Base-by-base conservation (phyloP, 768 basidiomycete genomes). In the Pholiota conissans region DNA sequence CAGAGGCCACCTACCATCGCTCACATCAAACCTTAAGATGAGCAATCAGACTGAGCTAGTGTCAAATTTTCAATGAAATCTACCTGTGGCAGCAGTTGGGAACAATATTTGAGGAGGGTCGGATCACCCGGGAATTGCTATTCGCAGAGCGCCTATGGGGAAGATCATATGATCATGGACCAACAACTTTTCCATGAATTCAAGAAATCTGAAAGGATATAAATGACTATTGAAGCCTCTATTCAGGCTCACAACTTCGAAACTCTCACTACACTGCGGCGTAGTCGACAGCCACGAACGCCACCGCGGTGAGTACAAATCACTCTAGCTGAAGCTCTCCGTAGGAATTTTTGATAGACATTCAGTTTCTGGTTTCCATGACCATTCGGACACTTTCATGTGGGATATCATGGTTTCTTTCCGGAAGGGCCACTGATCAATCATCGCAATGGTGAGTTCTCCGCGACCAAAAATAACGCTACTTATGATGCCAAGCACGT, bases 341-440 rank as follows among this genome's bases (percentile, higher is more conserved):
- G 34, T 29, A 48, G 18, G 37, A 35, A 39, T 57, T 40, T 56
- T 52, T 53, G 63, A 61, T 59, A 45, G 60, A 49, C 28, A 49
- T 56, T 40, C 8, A 24, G 29, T n/a, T 48, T 55, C 52, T 48
- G 55, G 53, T 64, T 61, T 61, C 63, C 63, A 64, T 64, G 60
- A 56, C 55, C 58, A 47, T 59, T 56, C 55, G 60, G 47, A 52
- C 63, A 50, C 56, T 22, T 58, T 59, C 60, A 57, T 52, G 58
- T 56, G 55, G 32, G 49, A 24, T 32, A 32, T 24, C 34, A 24
- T 18, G 50, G 27, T 47, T 49, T 48, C 47, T 57, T 61, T 55
- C 20, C 18, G 55, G 37, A 39, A 18, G 42, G 42, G n/a, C 22
- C 11, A 45, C n/a, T n/a, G 42, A 18, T 20, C 22, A n/a, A 24